A percentile compares a stretch with the other conserved stretches of the same genome.
Conservation (phyloP, 768 basidiomycete genomes). For the Piloderma croceum region DNA sequence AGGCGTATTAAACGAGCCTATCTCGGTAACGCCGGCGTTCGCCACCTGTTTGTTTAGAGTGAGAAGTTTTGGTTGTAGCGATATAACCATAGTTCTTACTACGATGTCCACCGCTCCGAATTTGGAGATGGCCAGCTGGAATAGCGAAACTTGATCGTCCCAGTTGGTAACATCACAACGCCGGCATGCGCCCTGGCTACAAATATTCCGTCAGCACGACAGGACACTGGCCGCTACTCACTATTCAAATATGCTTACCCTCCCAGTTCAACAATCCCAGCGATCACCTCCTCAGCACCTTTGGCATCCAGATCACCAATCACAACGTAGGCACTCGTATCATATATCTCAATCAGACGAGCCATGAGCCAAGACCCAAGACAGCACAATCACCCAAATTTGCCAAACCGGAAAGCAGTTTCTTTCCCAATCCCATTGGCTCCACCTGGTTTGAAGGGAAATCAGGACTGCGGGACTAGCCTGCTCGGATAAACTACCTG, state of each 20-base stretch:
- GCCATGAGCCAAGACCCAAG: no score
- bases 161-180: slow-evolving; percentile 26
- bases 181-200: slow-evolving; percentile 21
- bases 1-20: slow-evolving; percentile 7
- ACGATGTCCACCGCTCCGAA: slow-evolving; percentile 27
- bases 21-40: slow-evolving; percentile 14
- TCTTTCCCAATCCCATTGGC: slow-evolving; percentile 52
- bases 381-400: slow-evolving; percentile 36
- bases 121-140: slow-evolving; percentile 18
- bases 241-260: slow-evolving; percentile 14
- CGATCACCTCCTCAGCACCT: slow-evolving; percentile 14
- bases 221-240: background rate
- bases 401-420: slow-evolving; percentile 44
- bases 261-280: slow-evolving; percentile 14
- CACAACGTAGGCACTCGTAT: slow-evolving; percentile 17
- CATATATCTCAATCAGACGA: slow-evolving; percentile 1
- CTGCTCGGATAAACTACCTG: slow-evolving; percentile 34
- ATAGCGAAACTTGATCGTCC: slow-evolving; percentile 28
- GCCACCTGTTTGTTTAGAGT: slow-evolving; percentile 9
- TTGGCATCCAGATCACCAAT: slow-evolving; percentile 25
- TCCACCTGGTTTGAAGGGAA: slow-evolving; percentile 29
- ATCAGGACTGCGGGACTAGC: slow-evolving; percentile 1
- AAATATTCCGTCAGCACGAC: background rate
- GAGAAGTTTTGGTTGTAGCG: background rate
- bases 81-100: slow-evolving; percentile 13